A percentile compares a stretch with the other conserved stretches of the same genome.
phyloP scores from a whole-genome alignment of 352 stramenopile genomes.

The Pythium brassicae region DNA sequence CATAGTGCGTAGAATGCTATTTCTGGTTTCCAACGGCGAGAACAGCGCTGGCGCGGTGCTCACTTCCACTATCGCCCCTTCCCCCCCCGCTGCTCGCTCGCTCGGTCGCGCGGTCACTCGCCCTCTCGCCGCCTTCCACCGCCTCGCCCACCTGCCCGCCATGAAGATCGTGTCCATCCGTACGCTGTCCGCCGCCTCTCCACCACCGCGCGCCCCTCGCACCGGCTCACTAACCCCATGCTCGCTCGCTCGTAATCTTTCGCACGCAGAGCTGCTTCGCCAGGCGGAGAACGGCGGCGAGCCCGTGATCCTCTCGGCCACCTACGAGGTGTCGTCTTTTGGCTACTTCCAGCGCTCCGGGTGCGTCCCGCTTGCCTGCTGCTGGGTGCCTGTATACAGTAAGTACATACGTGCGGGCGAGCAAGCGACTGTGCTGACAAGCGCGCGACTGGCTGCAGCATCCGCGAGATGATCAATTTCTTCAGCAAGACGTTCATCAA shows the following conservation, averaged over 20 bases:
- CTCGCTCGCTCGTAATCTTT: not conserved
- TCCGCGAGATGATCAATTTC: conserved; percentile 99
- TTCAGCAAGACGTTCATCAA: conserved; percentile 99
- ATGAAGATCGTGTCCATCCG: conserved; percentile 88
- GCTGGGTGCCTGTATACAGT: not conserved
- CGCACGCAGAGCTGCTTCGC: conserved; percentile 52
- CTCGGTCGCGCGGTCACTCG: too few species aligned
- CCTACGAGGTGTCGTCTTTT: conserved; percentile 79
- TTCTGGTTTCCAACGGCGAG: too few species aligned
- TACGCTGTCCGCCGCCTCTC: conserved; percentile 19
- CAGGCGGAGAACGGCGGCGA: conserved; percentile 56
- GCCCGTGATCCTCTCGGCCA: conserved; percentile 57
- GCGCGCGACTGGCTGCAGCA: conserved; percentile 29
- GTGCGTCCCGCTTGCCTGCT: conserved; percentile 24
- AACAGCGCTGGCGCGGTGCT: too few species aligned
- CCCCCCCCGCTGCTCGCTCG: too few species aligned
- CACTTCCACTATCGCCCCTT: too few species aligned
- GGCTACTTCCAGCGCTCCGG: conserved; percentile 84
- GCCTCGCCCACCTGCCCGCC: not conserved
- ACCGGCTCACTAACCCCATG: not conserved
- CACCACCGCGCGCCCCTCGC: not conserved
- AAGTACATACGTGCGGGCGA: too few species aligned
- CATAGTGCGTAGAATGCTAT: too few species aligned
- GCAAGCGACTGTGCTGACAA: not conserved
- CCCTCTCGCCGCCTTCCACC: not conserved